phyloP scores from a whole-genome alignment of 2,329 filamentous ascomycete species.

The Cryphonectria naterciae region DNA sequence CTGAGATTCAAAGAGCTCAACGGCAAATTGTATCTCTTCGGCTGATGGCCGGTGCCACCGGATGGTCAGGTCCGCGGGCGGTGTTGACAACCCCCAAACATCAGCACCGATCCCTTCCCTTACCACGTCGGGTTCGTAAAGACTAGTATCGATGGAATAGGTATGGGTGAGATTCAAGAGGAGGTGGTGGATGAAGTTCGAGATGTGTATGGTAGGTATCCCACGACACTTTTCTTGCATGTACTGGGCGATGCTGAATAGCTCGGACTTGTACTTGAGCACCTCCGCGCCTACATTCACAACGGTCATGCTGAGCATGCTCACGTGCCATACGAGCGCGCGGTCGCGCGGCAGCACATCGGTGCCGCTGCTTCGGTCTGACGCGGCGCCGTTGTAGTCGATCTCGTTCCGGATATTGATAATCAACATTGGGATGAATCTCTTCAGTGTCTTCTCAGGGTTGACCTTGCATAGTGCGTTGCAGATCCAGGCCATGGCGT shows the following conservation, averaged over 20 bases:
- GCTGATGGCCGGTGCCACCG: slow-evolving; percentile 81
- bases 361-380: slow-evolving; percentile 88
- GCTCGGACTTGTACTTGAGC: slow-evolving; percentile 82
- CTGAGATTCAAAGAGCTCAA: slow-evolving; percentile 86
- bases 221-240: slow-evolving; percentile 97
- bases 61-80: slow-evolving; percentile 77
- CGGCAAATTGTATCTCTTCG: slow-evolving; percentile 84
- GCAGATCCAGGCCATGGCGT: slow-evolving; percentile 98
- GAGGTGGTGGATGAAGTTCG: slow-evolving; percentile 96
- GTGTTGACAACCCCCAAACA: slow-evolving; percentile 83
- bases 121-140: slow-evolving; percentile 81
- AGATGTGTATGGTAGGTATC: slow-evolving; percentile 92
- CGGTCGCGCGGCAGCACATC: slow-evolving; percentile 92
- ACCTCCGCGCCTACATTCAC: slow-evolving; percentile 94
- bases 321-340: slow-evolving; percentile 90
- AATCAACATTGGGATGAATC: slow-evolving; percentile 87
- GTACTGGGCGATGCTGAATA: slow-evolving; percentile 89
- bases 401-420: slow-evolving; percentile 95
- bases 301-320: slow-evolving; percentile 96
- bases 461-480: slow-evolving; percentile 96
- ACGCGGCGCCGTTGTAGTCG: slow-evolving; percentile 93
- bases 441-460: slow-evolving; percentile 88
- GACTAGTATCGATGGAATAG: slow-evolving; percentile 85
- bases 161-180: slow-evolving; percentile 93
- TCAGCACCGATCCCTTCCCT: slow-evolving; percentile 71